Evolutionary conservation across 805 yeast species (phyloP).

Genomic region (Barnettozyma botsteinii): DNA sequence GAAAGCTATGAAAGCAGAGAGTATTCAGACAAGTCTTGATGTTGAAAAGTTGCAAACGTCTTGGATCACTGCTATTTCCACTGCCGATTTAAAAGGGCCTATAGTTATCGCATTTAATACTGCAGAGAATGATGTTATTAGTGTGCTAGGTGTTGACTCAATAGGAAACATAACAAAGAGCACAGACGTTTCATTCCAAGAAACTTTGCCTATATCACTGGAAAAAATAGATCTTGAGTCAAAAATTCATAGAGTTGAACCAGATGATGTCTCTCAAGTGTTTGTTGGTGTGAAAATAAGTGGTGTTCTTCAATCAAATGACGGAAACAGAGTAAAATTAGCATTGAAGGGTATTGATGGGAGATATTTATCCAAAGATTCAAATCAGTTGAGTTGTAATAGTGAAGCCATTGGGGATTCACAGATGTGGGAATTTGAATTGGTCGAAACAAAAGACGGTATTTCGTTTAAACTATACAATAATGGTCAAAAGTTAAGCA

Average conservation of each 20-base stretch:
- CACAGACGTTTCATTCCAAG: neutral
- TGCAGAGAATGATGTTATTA: neutral
- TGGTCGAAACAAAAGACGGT: constrained; percentile 4
- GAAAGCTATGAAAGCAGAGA: neutral
- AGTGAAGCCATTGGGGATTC: constrained; percentile 30
- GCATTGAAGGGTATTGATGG: constrained; percentile 28
- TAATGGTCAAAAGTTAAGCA: constrained; percentile 11
- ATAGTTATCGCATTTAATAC: constrained; percentile 19
- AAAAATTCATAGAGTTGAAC: constrained; percentile 23
- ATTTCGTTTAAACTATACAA: constrained; percentile 10
- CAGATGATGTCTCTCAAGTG: constrained; percentile 29
- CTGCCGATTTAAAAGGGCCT: constrained; percentile 30
- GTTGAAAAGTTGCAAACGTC: constrained; percentile 9
- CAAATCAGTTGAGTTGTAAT: constrained; percentile 21
- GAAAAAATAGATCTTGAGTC: neutral
- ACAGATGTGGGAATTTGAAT: constrained; percentile 23
- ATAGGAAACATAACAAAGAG: constrained; percentile 1
- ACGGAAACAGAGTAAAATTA: constrained; percentile 12
- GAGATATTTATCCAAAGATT: constrained; percentile 20
- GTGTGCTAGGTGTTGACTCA: neutral
- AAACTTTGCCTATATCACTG: neutral
- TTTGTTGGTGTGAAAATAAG: constrained; percentile 22
- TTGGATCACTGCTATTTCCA: constrained; percentile 25
- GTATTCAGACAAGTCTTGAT: constrained; percentile 4
- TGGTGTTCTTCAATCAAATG: constrained; percentile 1